Evolutionary conservation across 2,329 filamentous ascomycete species (phyloP), one percentile per base, ranked within the genome.

Genomic region (Cladosporium sp.): DNA sequence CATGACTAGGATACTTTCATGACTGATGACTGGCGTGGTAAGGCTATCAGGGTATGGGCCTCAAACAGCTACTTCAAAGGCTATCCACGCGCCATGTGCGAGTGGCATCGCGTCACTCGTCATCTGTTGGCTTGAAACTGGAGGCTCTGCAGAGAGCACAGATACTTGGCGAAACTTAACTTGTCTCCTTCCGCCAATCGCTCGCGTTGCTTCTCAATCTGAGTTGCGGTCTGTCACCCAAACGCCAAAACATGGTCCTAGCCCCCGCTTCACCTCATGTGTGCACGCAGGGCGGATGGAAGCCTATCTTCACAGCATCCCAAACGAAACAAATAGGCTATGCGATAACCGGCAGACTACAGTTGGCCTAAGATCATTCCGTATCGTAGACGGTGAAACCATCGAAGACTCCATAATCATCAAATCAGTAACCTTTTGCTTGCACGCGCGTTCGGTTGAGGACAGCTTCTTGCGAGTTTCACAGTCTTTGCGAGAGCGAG

Each of bases 101-200:
- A n/a, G 18, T 5, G 18, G 28, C 25, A 60, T 32, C 43, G 43
- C 39, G 18, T 60, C 58, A 60, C 39, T 49, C 14, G 56, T 26
- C 32, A 36, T 34, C 53, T 25, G 21, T 34, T 3, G n/a, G 23
- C 36, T 10, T 59, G 57, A 59, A 60, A 49, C 58, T 49, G 39
- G 43, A 48, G 58, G 43, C n/a, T 46, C 39, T 60, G 28, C 58
- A 60, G 43, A 11, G 34, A 7, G 49, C 59, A 63, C 59, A 25
- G 59, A 63, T 28, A n/a, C 48, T 63, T 63, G 59, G 59, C 49
- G 21, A 26, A 54, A 63, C 48, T 32, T 30, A n/a, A 53, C 26
- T 39, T n/a, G 18, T 11, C 49, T n/a, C 14, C 30, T 49, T 23
- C 25, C 43, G 30, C 59, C 59, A 63, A 63, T 63, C 59, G 59